These are phyloP conservation scores for Physaria fendleri DNA, from an alignment of 345 rosid species.

Conservation along the genomic window DNA sequence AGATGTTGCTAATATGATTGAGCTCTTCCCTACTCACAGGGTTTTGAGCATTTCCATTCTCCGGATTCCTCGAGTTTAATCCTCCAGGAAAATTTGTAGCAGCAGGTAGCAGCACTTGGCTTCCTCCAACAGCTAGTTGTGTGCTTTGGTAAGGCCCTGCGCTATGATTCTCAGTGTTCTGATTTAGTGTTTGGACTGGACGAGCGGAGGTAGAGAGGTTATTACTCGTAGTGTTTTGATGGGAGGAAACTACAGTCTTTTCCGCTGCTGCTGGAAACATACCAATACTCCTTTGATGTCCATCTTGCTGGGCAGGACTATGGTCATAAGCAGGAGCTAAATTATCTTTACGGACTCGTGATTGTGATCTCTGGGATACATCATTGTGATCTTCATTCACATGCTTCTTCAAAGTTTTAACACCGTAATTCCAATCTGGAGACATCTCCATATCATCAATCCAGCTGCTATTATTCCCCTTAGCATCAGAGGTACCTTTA, in stretches of 20 bases:
- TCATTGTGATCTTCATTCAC: conserved; percentile 29
- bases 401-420: conserved; percentile 35
- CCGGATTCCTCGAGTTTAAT: conserved; percentile 28
- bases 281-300: conserved; percentile 21
- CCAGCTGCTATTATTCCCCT: conserved; percentile 38
- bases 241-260: conserved; percentile 11
- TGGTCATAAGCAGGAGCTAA: conserved; percentile 23
- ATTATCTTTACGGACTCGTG: conserved; percentile 15
- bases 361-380: conserved; percentile 26
- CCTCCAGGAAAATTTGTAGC: conserved; percentile 31
- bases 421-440: conserved; percentile 67
- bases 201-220: conserved; percentile 30
- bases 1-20: conserved; percentile 52
- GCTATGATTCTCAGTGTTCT: conserved; percentile 25
- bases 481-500: conserved; percentile 32
- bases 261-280: conserved; percentile 19
- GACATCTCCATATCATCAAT: conserved; percentile 73
- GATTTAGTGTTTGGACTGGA: conserved; percentile 27
- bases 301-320: conserved; percentile 19
- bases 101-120: conserved; percentile 29
- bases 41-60: conserved; percentile 35
- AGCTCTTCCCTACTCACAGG: conserved; percentile 50
- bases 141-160: conserved; percentile 32
- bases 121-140: conserved; percentile 37
- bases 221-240: conserved; percentile 17